Percentiles rank a stretch among this genome's conserved stretches.
Evolutionary conservation across 2,329 filamentous ascomycete genomes (phyloP).

Genomic region (Aspergillus sp.): DNA sequence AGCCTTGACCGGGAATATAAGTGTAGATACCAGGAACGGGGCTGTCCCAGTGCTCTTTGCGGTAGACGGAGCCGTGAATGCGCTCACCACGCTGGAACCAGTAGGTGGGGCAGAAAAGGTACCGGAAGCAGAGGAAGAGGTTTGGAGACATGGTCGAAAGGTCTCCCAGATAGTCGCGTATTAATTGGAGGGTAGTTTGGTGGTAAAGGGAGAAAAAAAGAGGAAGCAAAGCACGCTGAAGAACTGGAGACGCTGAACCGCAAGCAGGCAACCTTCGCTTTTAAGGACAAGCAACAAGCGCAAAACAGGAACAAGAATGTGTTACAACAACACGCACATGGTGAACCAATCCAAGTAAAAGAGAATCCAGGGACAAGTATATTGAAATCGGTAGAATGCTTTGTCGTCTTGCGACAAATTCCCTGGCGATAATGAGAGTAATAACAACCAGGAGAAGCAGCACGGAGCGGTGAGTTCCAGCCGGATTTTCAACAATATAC

Average conservation of each 20-base stretch:
- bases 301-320: neutral
- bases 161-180: neutral
- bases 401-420: no score
- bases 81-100: conserved; percentile 40
- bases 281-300: conserved; percentile 6
- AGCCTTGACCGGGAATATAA: conserved; percentile 43
- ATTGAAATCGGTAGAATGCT: no score
- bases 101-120: conserved; percentile 41
- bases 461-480: no score
- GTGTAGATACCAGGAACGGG: conserved; percentile 44
- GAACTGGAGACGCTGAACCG: conserved; percentile 19
- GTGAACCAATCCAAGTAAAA: no score
- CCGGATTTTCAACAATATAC: no score
- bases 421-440: no score
- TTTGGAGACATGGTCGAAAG: conserved; percentile 41
- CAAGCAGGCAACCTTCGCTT: conserved; percentile 4
- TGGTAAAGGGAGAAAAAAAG: conserved; percentile 5
- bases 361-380: no score
- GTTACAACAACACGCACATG: no score
- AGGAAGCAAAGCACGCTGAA: neutral
- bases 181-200: conserved; percentile 1
- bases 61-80: conserved; percentile 31
- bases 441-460: no score
- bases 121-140: conserved; percentile 43
- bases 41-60: conserved; percentile 42